Conservation (phyloP, 2,329 filamentous ascomycete species). For the Alternaria gansuensis region DNA sequence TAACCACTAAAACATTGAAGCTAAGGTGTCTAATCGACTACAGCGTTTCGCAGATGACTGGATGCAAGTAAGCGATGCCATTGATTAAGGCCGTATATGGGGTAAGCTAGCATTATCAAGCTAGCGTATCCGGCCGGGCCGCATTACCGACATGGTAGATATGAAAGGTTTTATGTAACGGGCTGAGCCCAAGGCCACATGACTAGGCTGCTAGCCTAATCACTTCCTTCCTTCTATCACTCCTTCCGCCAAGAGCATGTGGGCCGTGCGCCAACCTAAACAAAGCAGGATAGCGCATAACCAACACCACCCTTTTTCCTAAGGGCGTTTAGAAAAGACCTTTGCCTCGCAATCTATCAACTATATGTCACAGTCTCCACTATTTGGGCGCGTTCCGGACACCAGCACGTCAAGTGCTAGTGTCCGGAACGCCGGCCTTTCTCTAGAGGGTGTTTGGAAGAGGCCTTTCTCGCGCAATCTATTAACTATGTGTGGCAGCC, state of each 20-base stretch:
- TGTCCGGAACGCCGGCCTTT: too few species aligned
- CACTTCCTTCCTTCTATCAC: conserved; percentile 1
- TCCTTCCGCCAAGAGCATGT: conserved; percentile 3
- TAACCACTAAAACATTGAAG: background rate
- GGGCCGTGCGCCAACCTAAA: conserved; percentile 5
- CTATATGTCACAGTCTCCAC: too few species aligned
- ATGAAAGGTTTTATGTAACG: too few species aligned
- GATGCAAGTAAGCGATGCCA: conserved; percentile 8
- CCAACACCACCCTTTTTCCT: background rate
- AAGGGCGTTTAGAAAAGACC: background rate
- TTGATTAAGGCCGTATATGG: conserved; percentile 3
- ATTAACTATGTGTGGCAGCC: too few species aligned
- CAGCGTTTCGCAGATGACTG: conserved; percentile 11
- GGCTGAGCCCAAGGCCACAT: too few species aligned
- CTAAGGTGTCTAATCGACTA: background rate
- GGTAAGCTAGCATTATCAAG: conserved; percentile 8
- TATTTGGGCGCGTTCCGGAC: too few species aligned
- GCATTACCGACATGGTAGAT: background rate
- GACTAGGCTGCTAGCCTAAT: background rate
- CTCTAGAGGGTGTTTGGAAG: too few species aligned
- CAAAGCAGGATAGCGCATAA: background rate
- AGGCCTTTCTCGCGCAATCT: too few species aligned
- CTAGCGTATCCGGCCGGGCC: conserved; percentile 3
- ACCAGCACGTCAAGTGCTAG: too few species aligned
- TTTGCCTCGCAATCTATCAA: too few species aligned